Percentiles rank a stretch among this genome's conserved stretches.
Conservation (phyloP, 352 stramenopile species). For the Globisporangium acanthophoron region DNA sequence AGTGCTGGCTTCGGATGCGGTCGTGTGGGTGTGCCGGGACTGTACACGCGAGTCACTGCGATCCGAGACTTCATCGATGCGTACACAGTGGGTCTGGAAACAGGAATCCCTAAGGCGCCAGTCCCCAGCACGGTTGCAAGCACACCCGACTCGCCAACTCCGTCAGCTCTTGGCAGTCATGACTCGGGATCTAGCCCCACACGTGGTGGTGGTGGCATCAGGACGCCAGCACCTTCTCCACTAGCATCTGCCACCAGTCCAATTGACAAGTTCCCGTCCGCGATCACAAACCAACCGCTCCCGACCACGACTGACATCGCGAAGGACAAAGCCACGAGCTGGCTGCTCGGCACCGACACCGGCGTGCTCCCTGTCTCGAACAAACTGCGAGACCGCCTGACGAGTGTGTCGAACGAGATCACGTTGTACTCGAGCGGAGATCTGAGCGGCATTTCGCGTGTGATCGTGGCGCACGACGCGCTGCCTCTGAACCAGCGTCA, state of each 20-base stretch:
- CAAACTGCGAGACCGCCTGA: constrained; percentile 5
- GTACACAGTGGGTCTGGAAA: background rate
- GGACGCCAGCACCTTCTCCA: background rate
- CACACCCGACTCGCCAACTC: background rate
- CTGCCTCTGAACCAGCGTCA: too few species aligned
- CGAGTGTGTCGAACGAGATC: background rate
- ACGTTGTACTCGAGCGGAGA: background rate
- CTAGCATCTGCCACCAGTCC: background rate
- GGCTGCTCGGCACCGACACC: constrained; percentile 10
- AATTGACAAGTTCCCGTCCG: background rate
- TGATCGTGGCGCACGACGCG: too few species aligned
- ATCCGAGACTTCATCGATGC: background rate
- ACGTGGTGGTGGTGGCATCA: too few species aligned
- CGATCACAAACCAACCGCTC: background rate
- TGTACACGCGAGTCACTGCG: constrained; percentile 11
- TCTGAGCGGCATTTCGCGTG: background rate
- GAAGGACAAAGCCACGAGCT: background rate
- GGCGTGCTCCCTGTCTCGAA: constrained; percentile 15
- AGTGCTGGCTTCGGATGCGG: constrained; percentile 11
- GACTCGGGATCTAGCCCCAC: too few species aligned
- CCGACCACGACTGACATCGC: background rate
- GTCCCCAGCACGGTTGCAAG: background rate
- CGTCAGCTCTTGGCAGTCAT: background rate
- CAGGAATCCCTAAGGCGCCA: too few species aligned
- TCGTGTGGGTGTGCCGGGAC: background rate